Percentiles rank a stretch among this genome's conserved stretches.
These are phyloP conservation scores for Arthrobotrys sphaeroides DNA, from an alignment of 2,329 filamentous ascomycete genomes.

Conservation along the genomic window DNA sequence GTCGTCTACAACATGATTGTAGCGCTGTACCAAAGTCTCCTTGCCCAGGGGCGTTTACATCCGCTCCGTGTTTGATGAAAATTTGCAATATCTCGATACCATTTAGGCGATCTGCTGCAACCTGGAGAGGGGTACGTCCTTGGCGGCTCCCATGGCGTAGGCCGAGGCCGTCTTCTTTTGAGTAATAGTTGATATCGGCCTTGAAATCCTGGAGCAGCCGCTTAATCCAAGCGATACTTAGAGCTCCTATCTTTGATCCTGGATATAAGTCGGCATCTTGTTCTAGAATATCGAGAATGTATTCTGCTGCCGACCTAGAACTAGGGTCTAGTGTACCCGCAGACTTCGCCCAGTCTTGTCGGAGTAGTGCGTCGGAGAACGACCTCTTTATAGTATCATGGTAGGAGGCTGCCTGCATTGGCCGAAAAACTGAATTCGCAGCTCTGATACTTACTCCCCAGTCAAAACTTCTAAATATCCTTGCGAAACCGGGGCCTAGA, in stretches of 20 bases:
- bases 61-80: neutral
- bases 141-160: neutral
- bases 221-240: neutral
- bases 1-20: constrained; percentile 7
- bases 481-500: neutral
- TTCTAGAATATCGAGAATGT: neutral
- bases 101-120: constrained; percentile 15
- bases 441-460: too few relatives aligned
- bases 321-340: neutral
- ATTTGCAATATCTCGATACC: neutral
- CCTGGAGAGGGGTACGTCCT: constrained; percentile 22
- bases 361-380: neutral
- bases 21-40: constrained; percentile 1
- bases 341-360: neutral
- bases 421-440: too few relatives aligned
- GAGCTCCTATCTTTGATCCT: too few relatives aligned
- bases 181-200: neutral
- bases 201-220: neutral
- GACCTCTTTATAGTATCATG: neutral
- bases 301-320: neutral
- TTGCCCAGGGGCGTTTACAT: neutral
- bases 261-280: neutral
- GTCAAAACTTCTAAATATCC: neutral
- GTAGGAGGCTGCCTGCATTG: neutral
- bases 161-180: neutral